Conservation (phyloP, 805 yeast genomes). For the Myxozyma geophila region DNA sequence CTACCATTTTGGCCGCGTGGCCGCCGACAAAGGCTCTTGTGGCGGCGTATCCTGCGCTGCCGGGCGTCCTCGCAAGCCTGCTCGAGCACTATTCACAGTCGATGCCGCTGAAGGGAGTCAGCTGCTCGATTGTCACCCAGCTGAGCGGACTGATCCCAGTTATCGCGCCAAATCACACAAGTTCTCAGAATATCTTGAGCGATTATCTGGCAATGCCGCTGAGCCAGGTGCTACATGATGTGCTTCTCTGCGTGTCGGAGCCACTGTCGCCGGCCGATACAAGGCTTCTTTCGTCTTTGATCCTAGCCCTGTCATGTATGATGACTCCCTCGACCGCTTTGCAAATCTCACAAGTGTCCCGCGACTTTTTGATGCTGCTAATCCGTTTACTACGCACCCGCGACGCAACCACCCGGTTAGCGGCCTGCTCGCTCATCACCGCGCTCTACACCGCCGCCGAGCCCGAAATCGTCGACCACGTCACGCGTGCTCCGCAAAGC, state of each 20-base stretch:
- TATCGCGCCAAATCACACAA: conserved; percentile 20
- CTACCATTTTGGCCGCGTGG: conserved; percentile 19
- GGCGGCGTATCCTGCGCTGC: conserved; percentile 15
- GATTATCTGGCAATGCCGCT: conserved; percentile 6
- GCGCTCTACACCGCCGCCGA: conserved; percentile 11
- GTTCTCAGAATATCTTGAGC: conserved; percentile 3
- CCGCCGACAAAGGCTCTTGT: conserved; percentile 18
- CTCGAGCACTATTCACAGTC: conserved; percentile 1
- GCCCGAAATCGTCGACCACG: conserved; percentile 11
- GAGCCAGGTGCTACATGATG: background rate
- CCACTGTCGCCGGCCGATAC: background rate
- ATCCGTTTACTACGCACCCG: conserved; percentile 37
- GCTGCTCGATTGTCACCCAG: conserved; percentile 9
- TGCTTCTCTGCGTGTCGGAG: background rate
- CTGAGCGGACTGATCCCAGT: conserved; percentile 25
- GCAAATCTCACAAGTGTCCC: conserved; percentile 30
- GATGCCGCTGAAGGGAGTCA: background rate
- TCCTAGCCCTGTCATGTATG: conserved; percentile 28
- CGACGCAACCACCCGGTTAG: conserved; percentile 28
- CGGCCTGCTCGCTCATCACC: conserved; percentile 28
- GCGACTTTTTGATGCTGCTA: conserved; percentile 38
- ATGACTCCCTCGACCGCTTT: conserved; percentile 17
- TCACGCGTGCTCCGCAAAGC: conserved; percentile 22
- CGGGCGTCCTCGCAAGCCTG: conserved; percentile 10
- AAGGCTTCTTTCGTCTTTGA: conserved; percentile 21